Evolutionary conservation across 257 asterid species (phyloP).

Genomic region (Avicennia marina): DNA sequence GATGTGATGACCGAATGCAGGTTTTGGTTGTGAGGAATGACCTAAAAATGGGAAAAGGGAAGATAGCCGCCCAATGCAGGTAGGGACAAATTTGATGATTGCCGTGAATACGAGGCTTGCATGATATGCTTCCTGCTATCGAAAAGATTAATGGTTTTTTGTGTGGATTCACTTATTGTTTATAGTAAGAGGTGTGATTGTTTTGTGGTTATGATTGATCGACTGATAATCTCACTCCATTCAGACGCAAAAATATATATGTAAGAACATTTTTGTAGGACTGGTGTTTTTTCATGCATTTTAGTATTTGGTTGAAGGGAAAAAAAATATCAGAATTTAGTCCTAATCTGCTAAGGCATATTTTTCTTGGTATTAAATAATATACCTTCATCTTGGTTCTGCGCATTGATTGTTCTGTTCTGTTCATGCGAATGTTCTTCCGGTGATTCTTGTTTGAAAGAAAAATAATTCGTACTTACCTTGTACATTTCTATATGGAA

Average conservation of each 20-base stretch:
- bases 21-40: conserved; percentile 98
- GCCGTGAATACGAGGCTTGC: neutral
- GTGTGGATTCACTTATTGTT: too few relatives aligned
- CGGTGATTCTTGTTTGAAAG: neutral
- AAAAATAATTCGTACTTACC: neutral
- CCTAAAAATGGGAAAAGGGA: conserved; percentile 97
- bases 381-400: too few relatives aligned
- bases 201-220: too few relatives aligned
- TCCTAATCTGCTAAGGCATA: too few relatives aligned
- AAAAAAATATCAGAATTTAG: neutral
- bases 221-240: conserved; percentile 1
- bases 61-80: conserved; percentile 99
- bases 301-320: neutral
- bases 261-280: neutral
- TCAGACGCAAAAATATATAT: neutral
- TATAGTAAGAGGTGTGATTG: too few relatives aligned
- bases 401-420: too few relatives aligned
- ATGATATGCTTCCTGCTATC: too few relatives aligned
- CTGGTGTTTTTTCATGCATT: neutral
- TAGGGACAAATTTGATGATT: conserved; percentile 13
- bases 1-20: conserved; percentile 36
- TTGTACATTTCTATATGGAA: neutral
- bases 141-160: too few relatives aligned
- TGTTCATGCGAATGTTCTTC: too few relatives aligned
- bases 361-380: too few relatives aligned